Percentiles rank a stretch among this genome's conserved stretches.
Evolutionary conservation across 805 yeast species (phyloP).

Genomic region (Yamadazyma phyllophila): DNA sequence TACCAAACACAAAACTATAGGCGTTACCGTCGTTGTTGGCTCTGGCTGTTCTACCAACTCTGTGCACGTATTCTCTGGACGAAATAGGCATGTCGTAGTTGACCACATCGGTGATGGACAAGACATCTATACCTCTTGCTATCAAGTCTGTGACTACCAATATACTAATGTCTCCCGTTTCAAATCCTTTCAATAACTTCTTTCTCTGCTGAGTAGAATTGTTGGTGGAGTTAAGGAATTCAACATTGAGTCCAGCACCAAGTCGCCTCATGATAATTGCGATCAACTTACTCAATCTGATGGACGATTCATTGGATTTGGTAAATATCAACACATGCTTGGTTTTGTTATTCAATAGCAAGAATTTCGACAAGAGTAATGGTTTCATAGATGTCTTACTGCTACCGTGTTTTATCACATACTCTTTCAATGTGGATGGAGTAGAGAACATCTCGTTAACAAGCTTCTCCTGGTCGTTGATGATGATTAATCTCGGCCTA

Average conservation of each 20-base stretch:
- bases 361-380: slow-evolving; percentile 58
- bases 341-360: slow-evolving; percentile 31
- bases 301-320: slow-evolving; percentile 80
- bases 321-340: slow-evolving; percentile 59
- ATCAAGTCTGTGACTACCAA: slow-evolving; percentile 84
- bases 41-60: slow-evolving; percentile 97
- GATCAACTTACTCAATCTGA: slow-evolving; percentile 70
- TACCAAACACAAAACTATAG: slow-evolving; percentile 68
- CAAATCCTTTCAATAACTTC: slow-evolving; percentile 59
- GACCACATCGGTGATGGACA: slow-evolving; percentile 66
- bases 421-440: slow-evolving; percentile 53
- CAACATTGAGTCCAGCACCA: slow-evolving; percentile 18
- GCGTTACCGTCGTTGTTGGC: slow-evolving; percentile 81
- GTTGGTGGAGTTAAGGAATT: slow-evolving; percentile 59
- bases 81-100: slow-evolving; percentile 91
- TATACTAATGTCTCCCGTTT: slow-evolving; percentile 49
- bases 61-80: slow-evolving; percentile 87
- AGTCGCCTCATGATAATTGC: slow-evolving; percentile 35
- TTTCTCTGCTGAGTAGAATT: slow-evolving; percentile 49
- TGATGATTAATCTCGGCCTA: slow-evolving; percentile 71
- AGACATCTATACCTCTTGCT: slow-evolving; percentile 92
- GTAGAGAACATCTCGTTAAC: slow-evolving; percentile 58
- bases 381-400: slow-evolving; percentile 61
- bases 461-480: slow-evolving; percentile 53
- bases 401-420: slow-evolving; percentile 38